phyloP scores from a whole-genome alignment of 2,329 filamentous ascomycete species.

The Colletotrichum musae region DNA sequence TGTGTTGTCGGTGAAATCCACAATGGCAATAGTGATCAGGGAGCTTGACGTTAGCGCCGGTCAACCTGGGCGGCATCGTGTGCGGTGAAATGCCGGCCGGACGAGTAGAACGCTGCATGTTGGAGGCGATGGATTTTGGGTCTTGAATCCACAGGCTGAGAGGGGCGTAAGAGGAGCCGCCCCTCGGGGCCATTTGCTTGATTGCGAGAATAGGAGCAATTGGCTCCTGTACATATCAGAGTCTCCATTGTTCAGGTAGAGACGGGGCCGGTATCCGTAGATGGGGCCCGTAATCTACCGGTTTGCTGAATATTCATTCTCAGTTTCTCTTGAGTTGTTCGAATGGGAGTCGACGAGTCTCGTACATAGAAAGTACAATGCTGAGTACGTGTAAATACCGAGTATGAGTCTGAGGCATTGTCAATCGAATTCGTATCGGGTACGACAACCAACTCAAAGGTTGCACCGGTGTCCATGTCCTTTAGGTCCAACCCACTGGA shows the following conservation, averaged over 20 bases:
- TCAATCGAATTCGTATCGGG: neutral
- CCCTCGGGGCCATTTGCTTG: slow-evolving; percentile 1
- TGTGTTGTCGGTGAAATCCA: neutral
- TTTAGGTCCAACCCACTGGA: neutral
- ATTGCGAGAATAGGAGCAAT: neutral
- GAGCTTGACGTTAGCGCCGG: no score
- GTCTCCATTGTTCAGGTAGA: slow-evolving; percentile 4
- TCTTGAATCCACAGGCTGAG: slow-evolving; percentile 1
- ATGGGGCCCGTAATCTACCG: neutral
- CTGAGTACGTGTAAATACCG: no score
- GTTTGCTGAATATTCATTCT: neutral
- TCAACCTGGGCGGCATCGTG: no score
- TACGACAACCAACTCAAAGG: neutral
- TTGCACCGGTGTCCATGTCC: neutral
- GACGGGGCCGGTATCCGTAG: neutral
- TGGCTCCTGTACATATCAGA: neutral
- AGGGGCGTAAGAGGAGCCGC: slow-evolving; percentile 1
- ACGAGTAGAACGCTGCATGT: neutral
- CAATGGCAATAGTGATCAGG: no score
- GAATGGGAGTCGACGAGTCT: no score
- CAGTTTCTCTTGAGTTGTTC: neutral
- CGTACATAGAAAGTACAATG: no score
- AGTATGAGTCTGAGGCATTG: neutral
- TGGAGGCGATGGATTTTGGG: neutral
- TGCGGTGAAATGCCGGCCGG: slow-evolving; percentile 15